Evolutionary conservation across 2,329 filamentous ascomycete genomes (phyloP), one percentile per base, ranked within the genome.

Genomic region (Corniculantispora saksenae): DNA sequence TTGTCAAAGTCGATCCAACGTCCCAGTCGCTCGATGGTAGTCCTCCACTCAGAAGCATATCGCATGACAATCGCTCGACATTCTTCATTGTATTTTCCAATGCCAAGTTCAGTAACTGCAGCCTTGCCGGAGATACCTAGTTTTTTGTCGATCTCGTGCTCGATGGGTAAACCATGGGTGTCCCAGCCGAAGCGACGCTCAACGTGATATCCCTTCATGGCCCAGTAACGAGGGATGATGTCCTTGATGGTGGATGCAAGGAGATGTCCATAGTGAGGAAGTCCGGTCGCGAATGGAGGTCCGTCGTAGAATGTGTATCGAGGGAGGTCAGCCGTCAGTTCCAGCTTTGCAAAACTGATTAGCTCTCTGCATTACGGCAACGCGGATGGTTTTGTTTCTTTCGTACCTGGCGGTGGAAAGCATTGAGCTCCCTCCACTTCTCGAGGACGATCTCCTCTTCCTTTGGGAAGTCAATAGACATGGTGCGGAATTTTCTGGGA

Each of bases 1-100:
- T 97, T 95, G 78, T 98, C 94, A 72, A 98, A 97, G 79, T 97
- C 94, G 72, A 97, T 95, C 94, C 94, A 98, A 65, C 94, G 90
- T 64, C 94, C 94, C 48, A 98, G 80, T 67, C 94, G 85, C 74
- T 97, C 93, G 72, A 97, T 91, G 29, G 93, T 97, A 68, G 88
- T 81, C 72, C 93, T 87, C 94, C 94, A 98, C 77, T 97, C 94
- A 19, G 84, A 78, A 13, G 93, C 88, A 76, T 91, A 97, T 72
- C 91, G 87, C 92, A 97, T 97, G 70, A 97, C 94, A 76, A 97
- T 97, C 68, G 92, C 89, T 67, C 91, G 87, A 78, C 94, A 98
- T 80, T 97, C 92, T 67, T 87, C 89, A 76, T 98, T 98, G 82
- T 97, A 98, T 73, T 91, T 91, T 69, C 86, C 91, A 70, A 97